Evolutionary conservation across 106 monocot species (phyloP), one percentile per base, ranked within the genome.

Genomic region (Dioscorea dumetorum): DNA sequence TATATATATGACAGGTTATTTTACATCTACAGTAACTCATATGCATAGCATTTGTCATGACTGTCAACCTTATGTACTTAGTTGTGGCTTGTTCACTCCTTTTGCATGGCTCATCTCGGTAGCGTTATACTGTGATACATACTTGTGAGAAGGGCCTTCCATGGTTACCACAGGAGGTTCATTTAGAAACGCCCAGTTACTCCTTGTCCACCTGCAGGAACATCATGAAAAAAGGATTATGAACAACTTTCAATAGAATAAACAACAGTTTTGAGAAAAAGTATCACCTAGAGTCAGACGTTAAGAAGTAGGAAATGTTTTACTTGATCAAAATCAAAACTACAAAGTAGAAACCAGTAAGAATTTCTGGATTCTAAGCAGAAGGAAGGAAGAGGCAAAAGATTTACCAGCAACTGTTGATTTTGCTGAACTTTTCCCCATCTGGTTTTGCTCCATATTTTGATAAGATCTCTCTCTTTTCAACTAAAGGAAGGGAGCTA

Each of bases 121-220:
- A 51, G 28, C 57, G 41, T 33, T 22, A 58, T 73, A 74, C 52
- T 73, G 73, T 61, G 78, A 69, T 18, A 78, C 78, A 74, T 82
- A 71, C 56, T 78, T 82, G 51, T 78, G 69, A 62, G 72, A 68
- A 68, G 68, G 82, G 0, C 78, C 82, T 19, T 82, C 82, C 52
- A 50, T 74, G 66, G 74, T 66, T 58, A n/a, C 71, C 16, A 71
- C 74, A 18, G 82, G 77, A 24, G 74, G 74, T 24, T 78, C 78
- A 71, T 82, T 82, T 60, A 82, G 73, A 70, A 82, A 82, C 61
- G 82, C 82, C 77, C 59, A 73, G 11, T 62, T 73, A 73, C 73
- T 77, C 17, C 73, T 73, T 6, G 76, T 82, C 82, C 69, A 77
- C 76, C 82, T 73, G 65, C 66, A 73, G 18, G 18, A 11, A 17